phyloP scores from a whole-genome alignment of 306 rosid genomes.

The Prunus campanulata region DNA sequence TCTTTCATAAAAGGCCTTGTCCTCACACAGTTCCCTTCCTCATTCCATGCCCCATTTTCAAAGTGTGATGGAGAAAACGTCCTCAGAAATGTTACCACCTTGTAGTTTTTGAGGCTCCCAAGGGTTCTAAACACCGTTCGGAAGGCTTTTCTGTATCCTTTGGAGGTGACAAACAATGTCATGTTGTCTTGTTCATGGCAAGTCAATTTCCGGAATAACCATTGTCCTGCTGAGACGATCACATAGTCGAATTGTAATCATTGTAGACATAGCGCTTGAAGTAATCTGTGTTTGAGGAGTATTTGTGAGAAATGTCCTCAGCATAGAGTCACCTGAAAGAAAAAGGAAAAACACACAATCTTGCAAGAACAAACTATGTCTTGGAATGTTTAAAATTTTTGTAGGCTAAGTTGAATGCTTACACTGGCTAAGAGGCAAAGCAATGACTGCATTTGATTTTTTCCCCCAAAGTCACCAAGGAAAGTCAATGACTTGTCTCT shows the following conservation, averaged over 20 bases:
- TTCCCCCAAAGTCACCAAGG: slow-evolving; percentile 85
- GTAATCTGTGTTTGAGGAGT: slow-evolving; percentile 30
- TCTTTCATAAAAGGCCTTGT: slow-evolving; percentile 54
- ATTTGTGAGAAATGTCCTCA: slow-evolving; percentile 43
- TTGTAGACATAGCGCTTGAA: slow-evolving; percentile 51
- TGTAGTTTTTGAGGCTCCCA: slow-evolving; percentile 29
- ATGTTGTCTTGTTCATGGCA: slow-evolving; percentile 41
- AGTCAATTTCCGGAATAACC: slow-evolving; percentile 72
- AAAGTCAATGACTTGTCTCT: slow-evolving; percentile 72
- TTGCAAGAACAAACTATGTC: neutral
- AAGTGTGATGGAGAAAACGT: slow-evolving; percentile 84
- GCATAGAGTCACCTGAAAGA: slow-evolving; percentile 60
- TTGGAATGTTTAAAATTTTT: neutral
- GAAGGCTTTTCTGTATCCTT: slow-evolving; percentile 66
- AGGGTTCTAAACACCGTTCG: slow-evolving; percentile 54
- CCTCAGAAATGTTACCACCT: slow-evolving; percentile 72
- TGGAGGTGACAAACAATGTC: slow-evolving; percentile 29
- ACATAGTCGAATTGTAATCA: slow-evolving; percentile 72
- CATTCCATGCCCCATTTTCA: slow-evolving; percentile 66
- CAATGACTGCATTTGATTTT: slow-evolving; percentile 80
- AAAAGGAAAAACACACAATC: neutral
- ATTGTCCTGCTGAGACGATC: slow-evolving; percentile 79
- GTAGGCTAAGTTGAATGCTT: neutral
- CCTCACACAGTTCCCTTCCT: slow-evolving; percentile 80
- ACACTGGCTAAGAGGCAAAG: slow-evolving; percentile 65